Conservation (phyloP, 179 eudicot species). For the Carnegiea gigantea region DNA sequence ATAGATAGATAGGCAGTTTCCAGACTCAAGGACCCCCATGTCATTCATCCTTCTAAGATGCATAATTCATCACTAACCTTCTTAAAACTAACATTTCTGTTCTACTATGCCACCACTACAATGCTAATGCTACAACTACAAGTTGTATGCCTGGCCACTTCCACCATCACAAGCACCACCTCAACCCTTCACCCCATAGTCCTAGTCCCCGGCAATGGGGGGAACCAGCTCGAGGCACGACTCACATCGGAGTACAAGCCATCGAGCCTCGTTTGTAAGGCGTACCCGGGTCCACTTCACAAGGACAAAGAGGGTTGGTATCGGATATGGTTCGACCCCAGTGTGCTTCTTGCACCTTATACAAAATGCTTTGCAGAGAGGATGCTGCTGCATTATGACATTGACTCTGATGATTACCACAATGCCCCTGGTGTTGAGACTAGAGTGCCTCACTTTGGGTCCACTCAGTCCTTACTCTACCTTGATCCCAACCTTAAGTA, state of each 20-base stretch:
- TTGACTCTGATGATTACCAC: slow-evolving; percentile 58
- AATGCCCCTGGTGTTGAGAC: slow-evolving; percentile 91
- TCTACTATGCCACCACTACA: slow-evolving; percentile 16
- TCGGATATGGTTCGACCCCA: slow-evolving; percentile 83
- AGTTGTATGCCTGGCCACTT: slow-evolving; percentile 22
- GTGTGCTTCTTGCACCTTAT: slow-evolving; percentile 60
- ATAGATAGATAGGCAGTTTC: too few species aligned
- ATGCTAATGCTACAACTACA: slow-evolving; percentile 16
- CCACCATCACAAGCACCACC: slow-evolving; percentile 20
- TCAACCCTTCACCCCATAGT: slow-evolving; percentile 56
- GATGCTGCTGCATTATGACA: slow-evolving; percentile 72
- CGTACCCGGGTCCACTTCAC: slow-evolving; percentile 33
- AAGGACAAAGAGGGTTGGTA: slow-evolving; percentile 71
- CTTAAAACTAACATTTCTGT: neutral
- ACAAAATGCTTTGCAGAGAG: slow-evolving; percentile 70
- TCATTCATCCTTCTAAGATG: slow-evolving; percentile 8
- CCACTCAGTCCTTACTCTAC: slow-evolving; percentile 54
- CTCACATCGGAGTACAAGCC: slow-evolving; percentile 63
- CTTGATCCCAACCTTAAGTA: slow-evolving; percentile 78
- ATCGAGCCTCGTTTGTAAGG: slow-evolving; percentile 58
- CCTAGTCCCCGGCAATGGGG: slow-evolving; percentile 80
- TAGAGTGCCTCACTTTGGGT: slow-evolving; percentile 65
- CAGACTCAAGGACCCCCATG: neutral
- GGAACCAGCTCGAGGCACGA: slow-evolving; percentile 83
- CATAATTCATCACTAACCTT: slow-evolving; percentile 1